phyloP scores from a whole-genome alignment of 495 filamentous ascomycete species.

The Schizothecium vesticola region DNA sequence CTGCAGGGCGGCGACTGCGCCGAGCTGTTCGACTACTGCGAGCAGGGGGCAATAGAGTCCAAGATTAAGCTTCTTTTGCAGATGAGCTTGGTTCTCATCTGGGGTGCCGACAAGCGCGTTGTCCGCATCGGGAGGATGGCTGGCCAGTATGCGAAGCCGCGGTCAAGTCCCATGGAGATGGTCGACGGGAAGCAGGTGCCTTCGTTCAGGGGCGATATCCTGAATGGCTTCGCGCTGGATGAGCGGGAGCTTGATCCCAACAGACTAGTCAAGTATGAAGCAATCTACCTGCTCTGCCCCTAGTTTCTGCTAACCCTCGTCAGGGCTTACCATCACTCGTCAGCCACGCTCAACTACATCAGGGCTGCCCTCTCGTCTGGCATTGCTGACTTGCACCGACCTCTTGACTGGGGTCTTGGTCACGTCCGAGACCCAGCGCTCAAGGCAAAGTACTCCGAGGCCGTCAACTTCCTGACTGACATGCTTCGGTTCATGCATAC shows the following conservation, averaged over 20 bases:
- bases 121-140: constrained; percentile 94
- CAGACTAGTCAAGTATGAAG: constrained; percentile 62
- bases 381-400: constrained; percentile 87
- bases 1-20: constrained; percentile 97
- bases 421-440: constrained; percentile 81
- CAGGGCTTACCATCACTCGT: constrained; percentile 90
- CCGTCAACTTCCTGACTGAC: constrained; percentile 81
- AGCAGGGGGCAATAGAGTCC: constrained; percentile 79
- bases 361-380: constrained; percentile 78
- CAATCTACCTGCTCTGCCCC: background rate
- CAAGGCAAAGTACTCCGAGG: constrained; percentile 75
- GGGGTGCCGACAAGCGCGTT: constrained; percentile 84
- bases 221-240: constrained; percentile 75
- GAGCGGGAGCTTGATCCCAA: constrained; percentile 74
- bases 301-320: constrained; percentile 4
- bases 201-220: constrained; percentile 89
- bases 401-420: constrained; percentile 91
- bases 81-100: constrained; percentile 91
- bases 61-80: constrained; percentile 95
- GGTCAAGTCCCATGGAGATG: constrained; percentile 80
- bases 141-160: constrained; percentile 93
- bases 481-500: constrained; percentile 94
- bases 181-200: constrained; percentile 76
- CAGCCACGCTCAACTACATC: constrained; percentile 88
- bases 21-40: constrained; percentile 95